Conservation (phyloP, 768 basidiomycete species). For the Trametopsis cervina region DNA sequence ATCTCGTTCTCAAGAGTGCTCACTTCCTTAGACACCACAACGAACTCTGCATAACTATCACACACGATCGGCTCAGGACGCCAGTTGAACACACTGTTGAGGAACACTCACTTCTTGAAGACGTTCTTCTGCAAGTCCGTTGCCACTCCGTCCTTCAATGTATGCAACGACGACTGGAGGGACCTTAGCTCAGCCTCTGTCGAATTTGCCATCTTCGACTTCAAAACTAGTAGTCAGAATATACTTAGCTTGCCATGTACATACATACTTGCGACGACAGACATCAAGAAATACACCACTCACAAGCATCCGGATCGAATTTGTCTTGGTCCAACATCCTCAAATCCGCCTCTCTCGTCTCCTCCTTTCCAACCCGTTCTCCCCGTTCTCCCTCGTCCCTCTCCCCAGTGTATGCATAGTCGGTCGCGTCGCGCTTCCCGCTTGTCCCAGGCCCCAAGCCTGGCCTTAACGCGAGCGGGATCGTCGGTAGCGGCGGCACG, state of each 20-base stretch:
- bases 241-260: neutral
- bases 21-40: constrained; percentile 95
- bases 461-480: constrained; percentile 40
- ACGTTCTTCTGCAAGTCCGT: constrained; percentile 85
- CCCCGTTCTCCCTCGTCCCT: constrained; percentile 38
- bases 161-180: constrained; percentile 68
- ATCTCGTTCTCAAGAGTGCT: constrained; percentile 94
- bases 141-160: constrained; percentile 65
- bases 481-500: constrained; percentile 51
- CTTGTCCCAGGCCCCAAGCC: constrained; percentile 10
- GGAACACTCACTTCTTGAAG: constrained; percentile 73
- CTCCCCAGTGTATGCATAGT: constrained; percentile 15
- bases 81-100: neutral
- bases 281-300: constrained; percentile 26
- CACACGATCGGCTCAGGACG: too few species aligned
- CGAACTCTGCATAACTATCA: constrained; percentile 90
- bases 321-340: constrained; percentile 64
- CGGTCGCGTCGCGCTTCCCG: constrained; percentile 16
- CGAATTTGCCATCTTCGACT: constrained; percentile 83
- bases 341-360: constrained; percentile 52
- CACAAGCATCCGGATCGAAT: constrained; percentile 88
- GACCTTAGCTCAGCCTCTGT: constrained; percentile 75
- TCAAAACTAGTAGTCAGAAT: constrained; percentile 45
- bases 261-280: too few species aligned
- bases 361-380: constrained; percentile 38